Evolutionary conservation across 176 grass and related monocot genomes (phyloP).

Genomic region (Raddia distichophylla): DNA sequence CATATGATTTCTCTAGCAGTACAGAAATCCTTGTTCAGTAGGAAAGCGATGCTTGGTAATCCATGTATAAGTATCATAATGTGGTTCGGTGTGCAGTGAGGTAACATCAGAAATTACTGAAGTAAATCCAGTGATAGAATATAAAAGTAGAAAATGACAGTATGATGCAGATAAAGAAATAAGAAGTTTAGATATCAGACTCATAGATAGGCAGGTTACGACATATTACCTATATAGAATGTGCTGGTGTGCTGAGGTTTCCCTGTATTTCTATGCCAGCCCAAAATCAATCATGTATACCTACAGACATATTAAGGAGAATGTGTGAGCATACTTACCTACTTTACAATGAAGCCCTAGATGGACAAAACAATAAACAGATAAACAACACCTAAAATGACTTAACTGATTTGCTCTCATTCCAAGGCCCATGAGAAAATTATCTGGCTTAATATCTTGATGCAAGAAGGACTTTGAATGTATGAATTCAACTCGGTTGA

Average conservation of each 20-base stretch:
- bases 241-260: slow-evolving; percentile 72
- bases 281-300: slow-evolving; percentile 96
- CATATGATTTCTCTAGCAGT: slow-evolving; percentile 15
- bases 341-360: neutral
- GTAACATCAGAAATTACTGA: neutral
- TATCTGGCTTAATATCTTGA: slow-evolving; percentile 94
- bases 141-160: slow-evolving; percentile 19
- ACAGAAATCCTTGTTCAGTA: slow-evolving; percentile 7
- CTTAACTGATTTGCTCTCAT: slow-evolving; percentile 71
- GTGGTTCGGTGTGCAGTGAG: neutral
- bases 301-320: slow-evolving; percentile 40
- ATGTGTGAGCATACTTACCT: slow-evolving; percentile 3
- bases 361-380: neutral
- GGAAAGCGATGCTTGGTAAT: slow-evolving; percentile 2
- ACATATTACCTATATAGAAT: slow-evolving; percentile 82
- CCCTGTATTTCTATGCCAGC: slow-evolving; percentile 87
- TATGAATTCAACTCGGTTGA: slow-evolving; percentile 80
- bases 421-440: slow-evolving; percentile 94
- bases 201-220: slow-evolving; percentile 3
- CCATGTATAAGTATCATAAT: neutral
- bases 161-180: neutral
- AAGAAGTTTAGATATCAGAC: slow-evolving; percentile 24
- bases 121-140: neutral
- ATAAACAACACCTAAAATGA: slow-evolving; percentile 9
- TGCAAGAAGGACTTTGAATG: slow-evolving; percentile 88